A percentile compares a stretch with the other conserved stretches of the same genome.
Evolutionary conservation across 2,329 filamentous ascomycete species (phyloP).

Genomic region (Penicillium sp.): DNA sequence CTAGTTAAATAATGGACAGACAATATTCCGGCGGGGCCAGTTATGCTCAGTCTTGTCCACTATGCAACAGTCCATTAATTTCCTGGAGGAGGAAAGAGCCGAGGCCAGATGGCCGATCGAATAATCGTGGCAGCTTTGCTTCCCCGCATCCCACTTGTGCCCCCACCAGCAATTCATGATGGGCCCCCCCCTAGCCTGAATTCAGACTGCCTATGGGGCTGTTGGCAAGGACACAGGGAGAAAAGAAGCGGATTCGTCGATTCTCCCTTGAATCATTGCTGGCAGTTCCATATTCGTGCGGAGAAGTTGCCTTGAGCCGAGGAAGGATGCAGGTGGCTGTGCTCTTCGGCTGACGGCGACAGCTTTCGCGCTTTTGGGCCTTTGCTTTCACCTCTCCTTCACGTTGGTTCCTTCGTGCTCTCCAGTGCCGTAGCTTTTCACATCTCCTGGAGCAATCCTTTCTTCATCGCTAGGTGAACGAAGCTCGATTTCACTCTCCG

Average conservation of each 20-base stretch:
- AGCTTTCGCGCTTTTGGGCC: background rate
- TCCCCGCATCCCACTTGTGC: conserved; percentile 1
- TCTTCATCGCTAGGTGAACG: background rate
- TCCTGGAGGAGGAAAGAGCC: background rate
- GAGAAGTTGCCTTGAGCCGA: conserved; percentile 4
- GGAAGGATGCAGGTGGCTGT: background rate
- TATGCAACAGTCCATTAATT: background rate
- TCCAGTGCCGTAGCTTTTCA: background rate
- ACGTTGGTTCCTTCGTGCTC: background rate
- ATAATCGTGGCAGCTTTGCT: background rate
- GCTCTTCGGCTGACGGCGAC: conserved; percentile 3
- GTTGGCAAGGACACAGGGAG: background rate
- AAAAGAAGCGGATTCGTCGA: conserved; percentile 2
- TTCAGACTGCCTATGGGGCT: background rate
- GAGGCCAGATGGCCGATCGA: background rate
- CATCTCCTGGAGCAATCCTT: background rate
- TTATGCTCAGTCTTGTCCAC: background rate
- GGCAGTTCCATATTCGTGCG: background rate
- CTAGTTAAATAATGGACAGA: background rate
- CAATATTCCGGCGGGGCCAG: background rate
- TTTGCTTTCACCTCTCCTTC: background rate
- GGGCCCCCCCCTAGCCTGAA: background rate
- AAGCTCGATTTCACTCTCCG: background rate
- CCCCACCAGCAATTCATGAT: background rate
- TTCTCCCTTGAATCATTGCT: background rate